phyloP scores from a whole-genome alignment of 805 yeast species.

The Candida maesae region DNA sequence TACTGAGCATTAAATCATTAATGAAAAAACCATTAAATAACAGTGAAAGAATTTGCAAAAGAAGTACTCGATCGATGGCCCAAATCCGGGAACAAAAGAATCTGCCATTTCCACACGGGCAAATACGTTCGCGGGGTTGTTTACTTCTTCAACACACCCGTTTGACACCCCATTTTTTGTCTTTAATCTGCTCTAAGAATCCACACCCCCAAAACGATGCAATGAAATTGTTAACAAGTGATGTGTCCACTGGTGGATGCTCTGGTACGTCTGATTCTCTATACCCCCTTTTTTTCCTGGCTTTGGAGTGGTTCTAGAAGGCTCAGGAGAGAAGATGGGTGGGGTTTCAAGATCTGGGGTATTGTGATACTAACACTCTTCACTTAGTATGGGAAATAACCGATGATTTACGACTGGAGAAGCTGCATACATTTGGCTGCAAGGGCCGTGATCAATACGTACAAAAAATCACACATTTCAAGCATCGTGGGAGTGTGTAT shows the following conservation, averaged over 20 bases:
- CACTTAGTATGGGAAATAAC: conserved; percentile 10
- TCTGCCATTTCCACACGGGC: conserved; percentile 2
- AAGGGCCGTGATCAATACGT: conserved; percentile 13
- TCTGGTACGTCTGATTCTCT: conserved; percentile 6
- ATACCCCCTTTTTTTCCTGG: not conserved
- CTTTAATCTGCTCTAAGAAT: not conserved
- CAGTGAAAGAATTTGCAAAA: not conserved
- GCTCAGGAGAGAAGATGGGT: too few species aligned
- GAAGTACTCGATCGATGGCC: not conserved
- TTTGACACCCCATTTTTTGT: not conserved
- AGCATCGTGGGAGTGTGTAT: conserved; percentile 3
- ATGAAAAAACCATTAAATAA: not conserved
- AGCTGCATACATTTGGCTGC: conserved; percentile 6
- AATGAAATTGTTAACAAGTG: conserved; percentile 11
- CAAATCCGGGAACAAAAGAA: too few species aligned
- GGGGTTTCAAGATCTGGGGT: conserved; percentile 5
- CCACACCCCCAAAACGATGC: too few species aligned
- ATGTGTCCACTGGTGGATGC: conserved; percentile 12
- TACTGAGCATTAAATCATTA: too few species aligned
- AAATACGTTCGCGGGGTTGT: not conserved
- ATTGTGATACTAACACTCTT: conserved; percentile 1
- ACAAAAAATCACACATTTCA: conserved; percentile 15
- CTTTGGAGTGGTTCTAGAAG: not conserved
- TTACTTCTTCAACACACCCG: not conserved
- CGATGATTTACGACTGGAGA: conserved; percentile 7